Percentiles rank a stretch among this genome's conserved stretches.
Conservation (phyloP, 768 basidiomycete genomes). For the Termitomyces heimii region DNA sequence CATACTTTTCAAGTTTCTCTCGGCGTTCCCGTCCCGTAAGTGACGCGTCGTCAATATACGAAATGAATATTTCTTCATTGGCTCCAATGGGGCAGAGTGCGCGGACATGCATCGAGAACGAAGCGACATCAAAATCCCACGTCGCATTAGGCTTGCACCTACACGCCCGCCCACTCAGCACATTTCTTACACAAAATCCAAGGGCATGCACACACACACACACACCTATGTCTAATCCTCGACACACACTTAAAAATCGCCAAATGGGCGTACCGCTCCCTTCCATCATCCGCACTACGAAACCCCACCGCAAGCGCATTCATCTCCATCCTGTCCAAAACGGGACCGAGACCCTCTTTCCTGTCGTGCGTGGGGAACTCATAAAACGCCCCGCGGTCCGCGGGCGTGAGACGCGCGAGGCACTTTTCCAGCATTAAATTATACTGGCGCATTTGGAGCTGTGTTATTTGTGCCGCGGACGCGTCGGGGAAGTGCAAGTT, state of each 20-base stretch:
- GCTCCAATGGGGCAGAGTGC: neutral
- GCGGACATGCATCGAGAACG: neutral
- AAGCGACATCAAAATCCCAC: neutral
- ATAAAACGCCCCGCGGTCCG: conserved; percentile 16
- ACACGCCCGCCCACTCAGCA: no score
- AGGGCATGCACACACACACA: neutral
- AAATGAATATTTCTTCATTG: neutral
- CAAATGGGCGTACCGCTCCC: neutral
- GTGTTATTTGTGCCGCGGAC: neutral
- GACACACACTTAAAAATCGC: neutral
- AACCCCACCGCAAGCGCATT: conserved; percentile 15
- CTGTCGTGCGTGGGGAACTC: conserved; percentile 20
- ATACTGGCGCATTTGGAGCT: conserved; percentile 7
- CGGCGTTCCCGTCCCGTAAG: neutral
- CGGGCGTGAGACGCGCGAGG: conserved; percentile 17
- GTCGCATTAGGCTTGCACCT: neutral
- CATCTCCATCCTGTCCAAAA: conserved; percentile 21
- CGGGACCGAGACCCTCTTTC: conserved; percentile 25
- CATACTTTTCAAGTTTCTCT: neutral
- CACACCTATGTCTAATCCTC: neutral
- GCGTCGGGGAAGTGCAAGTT: no score
- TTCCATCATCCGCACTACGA: neutral
- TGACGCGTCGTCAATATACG: neutral
- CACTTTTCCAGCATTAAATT: conserved; percentile 11
- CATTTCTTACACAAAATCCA: no score